phyloP scores from a whole-genome alignment of 192 early-diverging fungal species.

The Rhizoclosmatium sp. region DNA sequence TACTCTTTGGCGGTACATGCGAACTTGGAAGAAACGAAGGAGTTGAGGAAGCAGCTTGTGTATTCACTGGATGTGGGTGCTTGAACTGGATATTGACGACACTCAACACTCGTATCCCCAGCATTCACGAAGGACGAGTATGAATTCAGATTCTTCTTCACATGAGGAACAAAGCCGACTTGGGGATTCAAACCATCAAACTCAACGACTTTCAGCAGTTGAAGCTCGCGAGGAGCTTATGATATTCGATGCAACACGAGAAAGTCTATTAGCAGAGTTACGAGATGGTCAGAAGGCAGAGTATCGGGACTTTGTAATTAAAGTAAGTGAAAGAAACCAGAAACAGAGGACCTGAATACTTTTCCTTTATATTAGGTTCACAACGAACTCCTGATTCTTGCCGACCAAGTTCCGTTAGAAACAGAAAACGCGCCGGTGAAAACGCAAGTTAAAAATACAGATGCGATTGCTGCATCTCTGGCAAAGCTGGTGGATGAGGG shows the following conservation, averaged over 20 bases:
- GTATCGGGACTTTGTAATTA: slow-evolving; percentile 46
- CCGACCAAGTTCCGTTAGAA: not conserved
- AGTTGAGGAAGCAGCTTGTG: slow-evolving; percentile 19
- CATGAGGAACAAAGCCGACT: slow-evolving; percentile 10
- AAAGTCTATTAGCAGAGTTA: slow-evolving; percentile 36
- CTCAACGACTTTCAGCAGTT: not conserved
- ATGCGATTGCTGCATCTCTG: slow-evolving; percentile 3
- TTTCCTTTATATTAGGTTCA: slow-evolving; percentile 11
- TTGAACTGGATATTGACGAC: no score
- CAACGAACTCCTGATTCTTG: slow-evolving; percentile 27
- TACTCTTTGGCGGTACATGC: slow-evolving; percentile 37
- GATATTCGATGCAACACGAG: slow-evolving; percentile 41
- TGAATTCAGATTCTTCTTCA: not conserved
- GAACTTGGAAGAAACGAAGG: slow-evolving; percentile 11
- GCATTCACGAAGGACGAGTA: no score
- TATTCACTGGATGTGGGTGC: not conserved
- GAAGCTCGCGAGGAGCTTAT: slow-evolving; percentile 33
- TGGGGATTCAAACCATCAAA: not conserved
- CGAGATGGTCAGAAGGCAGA: slow-evolving; percentile 37
- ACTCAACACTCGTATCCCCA: no score
- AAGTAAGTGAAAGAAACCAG: slow-evolving; percentile 36
- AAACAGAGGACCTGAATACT: not conserved
- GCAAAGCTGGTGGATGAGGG: slow-evolving; percentile 1
- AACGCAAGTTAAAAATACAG: not conserved
- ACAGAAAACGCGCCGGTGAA: not conserved